These are phyloP conservation scores for Metschnikowia lochheadii DNA, from an alignment of 805 yeast species.

Conservation along the genomic window DNA sequence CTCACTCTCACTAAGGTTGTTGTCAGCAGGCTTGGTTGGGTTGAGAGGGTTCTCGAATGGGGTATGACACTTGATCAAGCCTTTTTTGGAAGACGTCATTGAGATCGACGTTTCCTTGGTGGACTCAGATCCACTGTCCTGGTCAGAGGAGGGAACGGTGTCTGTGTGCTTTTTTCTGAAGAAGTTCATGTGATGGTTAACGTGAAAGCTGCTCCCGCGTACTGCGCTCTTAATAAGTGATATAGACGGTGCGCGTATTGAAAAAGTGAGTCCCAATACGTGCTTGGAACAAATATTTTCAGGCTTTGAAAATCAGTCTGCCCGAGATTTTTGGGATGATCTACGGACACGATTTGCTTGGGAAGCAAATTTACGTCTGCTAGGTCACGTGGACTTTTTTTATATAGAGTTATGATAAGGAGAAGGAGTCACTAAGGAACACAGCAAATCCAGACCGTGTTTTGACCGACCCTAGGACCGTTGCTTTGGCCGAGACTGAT, in stretches of 20 bases:
- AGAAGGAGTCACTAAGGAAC: too few relatives aligned
- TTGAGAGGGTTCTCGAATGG: constrained; percentile 40
- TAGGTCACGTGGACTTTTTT: too few relatives aligned
- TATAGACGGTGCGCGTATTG: neutral
- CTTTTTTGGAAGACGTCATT: constrained; percentile 15
- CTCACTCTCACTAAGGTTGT: constrained; percentile 29
- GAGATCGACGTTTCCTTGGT: constrained; percentile 14
- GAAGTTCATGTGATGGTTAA: constrained; percentile 9
- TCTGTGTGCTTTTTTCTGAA: constrained; percentile 11
- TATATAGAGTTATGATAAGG: too few relatives aligned
- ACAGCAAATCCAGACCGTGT: too few relatives aligned
- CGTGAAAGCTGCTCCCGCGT: neutral
- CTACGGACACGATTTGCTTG: too few relatives aligned
- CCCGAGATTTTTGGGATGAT: too few relatives aligned
- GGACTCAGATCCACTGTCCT: constrained; percentile 15
- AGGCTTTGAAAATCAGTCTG: too few relatives aligned
- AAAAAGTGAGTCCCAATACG: neutral
- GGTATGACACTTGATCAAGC: constrained; percentile 30
- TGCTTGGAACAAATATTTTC: neutral
- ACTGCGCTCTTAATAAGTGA: neutral
- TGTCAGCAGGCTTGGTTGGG: constrained; percentile 29
- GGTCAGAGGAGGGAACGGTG: constrained; percentile 8
- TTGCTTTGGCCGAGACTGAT: too few relatives aligned
- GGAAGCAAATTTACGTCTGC: too few relatives aligned
- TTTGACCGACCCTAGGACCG: too few relatives aligned